Percentiles rank a stretch among this genome's conserved stretches.
Evolutionary conservation across 1,284 basidiomycete species (phyloP).

Genomic region (Trichosporon sp.): DNA sequence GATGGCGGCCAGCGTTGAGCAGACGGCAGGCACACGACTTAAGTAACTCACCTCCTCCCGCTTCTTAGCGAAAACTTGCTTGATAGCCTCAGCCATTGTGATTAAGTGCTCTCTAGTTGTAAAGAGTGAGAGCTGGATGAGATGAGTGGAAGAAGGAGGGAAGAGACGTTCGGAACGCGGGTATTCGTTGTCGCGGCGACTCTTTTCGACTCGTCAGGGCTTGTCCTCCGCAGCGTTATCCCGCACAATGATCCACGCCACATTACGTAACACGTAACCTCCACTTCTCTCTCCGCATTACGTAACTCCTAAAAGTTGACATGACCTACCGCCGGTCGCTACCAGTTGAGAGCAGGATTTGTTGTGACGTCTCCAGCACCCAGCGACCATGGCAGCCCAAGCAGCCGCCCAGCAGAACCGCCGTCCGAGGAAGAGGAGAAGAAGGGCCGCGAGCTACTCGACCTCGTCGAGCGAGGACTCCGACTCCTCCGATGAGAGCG

Average conservation of each 20-base stretch:
- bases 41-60: slow-evolving; percentile 63
- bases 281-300: slow-evolving; percentile 4
- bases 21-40: not conserved
- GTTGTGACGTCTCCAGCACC: not conserved
- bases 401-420: slow-evolving; percentile 21
- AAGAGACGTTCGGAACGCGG: slow-evolving; percentile 9
- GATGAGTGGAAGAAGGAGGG: slow-evolving; percentile 11
- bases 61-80: slow-evolving; percentile 71
- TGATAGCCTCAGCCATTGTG: slow-evolving; percentile 71
- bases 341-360: not conserved
- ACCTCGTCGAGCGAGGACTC: slow-evolving; percentile 35
- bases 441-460: slow-evolving; percentile 44
- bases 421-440: slow-evolving; percentile 43
- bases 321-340: not conserved
- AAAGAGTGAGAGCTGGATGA: slow-evolving; percentile 3
- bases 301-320: slow-evolving; percentile 29
- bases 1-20: not conserved
- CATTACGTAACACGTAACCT: not conserved
- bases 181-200: not conserved
- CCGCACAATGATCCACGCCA: slow-evolving; percentile 1
- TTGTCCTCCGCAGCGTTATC: not conserved
- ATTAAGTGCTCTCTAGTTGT: not conserved
- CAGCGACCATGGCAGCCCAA: slow-evolving; percentile 31
- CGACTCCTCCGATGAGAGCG: slow-evolving; percentile 37
- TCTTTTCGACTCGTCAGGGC: slow-evolving; percentile 20